These are phyloP conservation scores for Diplosphaera chodatii DNA, from an alignment of 139 green algal species.

Conservation along the genomic window DNA sequence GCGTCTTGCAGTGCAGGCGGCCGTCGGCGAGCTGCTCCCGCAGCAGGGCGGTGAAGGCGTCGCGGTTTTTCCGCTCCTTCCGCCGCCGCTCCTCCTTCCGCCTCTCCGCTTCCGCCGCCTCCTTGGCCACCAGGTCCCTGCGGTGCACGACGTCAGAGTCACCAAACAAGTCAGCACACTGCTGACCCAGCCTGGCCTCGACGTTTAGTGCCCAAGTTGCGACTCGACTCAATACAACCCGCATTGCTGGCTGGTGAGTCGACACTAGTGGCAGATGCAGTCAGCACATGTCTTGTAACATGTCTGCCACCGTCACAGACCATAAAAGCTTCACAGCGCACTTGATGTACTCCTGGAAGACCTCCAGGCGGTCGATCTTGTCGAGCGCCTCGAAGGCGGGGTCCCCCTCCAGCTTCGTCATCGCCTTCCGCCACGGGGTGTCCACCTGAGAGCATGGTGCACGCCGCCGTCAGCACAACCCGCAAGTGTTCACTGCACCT, in stretches of 20 bases:
- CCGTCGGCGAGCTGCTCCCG: conserved; percentile 38
- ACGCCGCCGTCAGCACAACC: too few relatives aligned
- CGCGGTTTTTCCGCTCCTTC: conserved; percentile 63
- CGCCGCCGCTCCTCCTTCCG: conserved; percentile 52
- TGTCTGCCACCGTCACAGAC: too few relatives aligned
- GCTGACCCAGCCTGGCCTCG: not conserved
- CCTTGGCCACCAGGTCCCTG: conserved; percentile 61
- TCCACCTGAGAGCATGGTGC: conserved; percentile 29
- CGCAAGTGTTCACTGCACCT: too few relatives aligned
- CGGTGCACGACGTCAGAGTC: too few relatives aligned
- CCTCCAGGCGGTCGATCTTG: conserved; percentile 66
- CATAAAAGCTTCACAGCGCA: too few relatives aligned
- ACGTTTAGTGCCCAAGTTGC: too few relatives aligned
- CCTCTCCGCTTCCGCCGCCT: conserved; percentile 55
- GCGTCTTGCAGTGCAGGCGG: conserved; percentile 34
- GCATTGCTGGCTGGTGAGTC: too few relatives aligned
- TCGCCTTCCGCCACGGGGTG: conserved; percentile 56
- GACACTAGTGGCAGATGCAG: too few relatives aligned
- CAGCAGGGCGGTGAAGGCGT: conserved; percentile 74
- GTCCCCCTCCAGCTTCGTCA: conserved; percentile 55
- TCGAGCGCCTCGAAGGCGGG: conserved; percentile 62
- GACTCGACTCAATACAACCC: too few relatives aligned
- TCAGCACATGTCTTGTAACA: too few relatives aligned
- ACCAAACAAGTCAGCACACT: not conserved
- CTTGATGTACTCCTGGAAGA: conserved; percentile 57